Percentiles rank a stretch among this genome's conserved stretches.
These are phyloP conservation scores for Cercophora scortea DNA, from an alignment of 495 filamentous ascomycete species.

Conservation along the genomic window DNA sequence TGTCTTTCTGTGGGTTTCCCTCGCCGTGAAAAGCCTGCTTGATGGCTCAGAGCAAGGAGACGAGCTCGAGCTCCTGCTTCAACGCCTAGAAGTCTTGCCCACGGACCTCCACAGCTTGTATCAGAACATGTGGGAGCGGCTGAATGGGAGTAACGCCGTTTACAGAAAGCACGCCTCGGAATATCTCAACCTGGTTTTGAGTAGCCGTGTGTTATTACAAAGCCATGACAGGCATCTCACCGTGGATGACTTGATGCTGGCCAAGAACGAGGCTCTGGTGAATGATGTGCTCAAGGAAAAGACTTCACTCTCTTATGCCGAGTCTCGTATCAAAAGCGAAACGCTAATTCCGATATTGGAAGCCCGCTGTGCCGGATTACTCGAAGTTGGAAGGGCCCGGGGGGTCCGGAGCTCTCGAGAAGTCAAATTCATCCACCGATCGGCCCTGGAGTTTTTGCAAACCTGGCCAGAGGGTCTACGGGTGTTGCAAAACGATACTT, in stretches of 20 bases:
- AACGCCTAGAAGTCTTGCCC: not conserved
- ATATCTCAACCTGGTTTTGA: not conserved
- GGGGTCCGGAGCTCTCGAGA: not conserved
- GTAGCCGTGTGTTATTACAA: not conserved
- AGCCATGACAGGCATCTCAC: not conserved
- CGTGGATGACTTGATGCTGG: not conserved
- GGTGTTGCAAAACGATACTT: too few species aligned
- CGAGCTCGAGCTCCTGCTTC: not conserved
- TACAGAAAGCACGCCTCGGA: not conserved
- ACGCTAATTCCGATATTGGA: not conserved
- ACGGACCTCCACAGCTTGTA: not conserved
- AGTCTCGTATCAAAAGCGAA: too few species aligned
- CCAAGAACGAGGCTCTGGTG: too few species aligned
- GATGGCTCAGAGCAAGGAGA: constrained; percentile 1
- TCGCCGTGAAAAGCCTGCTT: not conserved
- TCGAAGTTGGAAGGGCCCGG: not conserved
- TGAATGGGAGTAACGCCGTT: not conserved
- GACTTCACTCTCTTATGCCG: too few species aligned
- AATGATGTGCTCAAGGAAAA: too few species aligned
- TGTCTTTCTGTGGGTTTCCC: constrained; percentile 6
- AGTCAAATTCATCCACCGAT: not conserved
- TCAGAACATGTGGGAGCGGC: not conserved
- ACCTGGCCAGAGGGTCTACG: not conserved
- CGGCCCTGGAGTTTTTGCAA: not conserved
- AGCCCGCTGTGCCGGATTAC: not conserved